Conservation (phyloP, 371 early-diverging fungal genomes). For the Zancudomyces culisetae region DNA sequence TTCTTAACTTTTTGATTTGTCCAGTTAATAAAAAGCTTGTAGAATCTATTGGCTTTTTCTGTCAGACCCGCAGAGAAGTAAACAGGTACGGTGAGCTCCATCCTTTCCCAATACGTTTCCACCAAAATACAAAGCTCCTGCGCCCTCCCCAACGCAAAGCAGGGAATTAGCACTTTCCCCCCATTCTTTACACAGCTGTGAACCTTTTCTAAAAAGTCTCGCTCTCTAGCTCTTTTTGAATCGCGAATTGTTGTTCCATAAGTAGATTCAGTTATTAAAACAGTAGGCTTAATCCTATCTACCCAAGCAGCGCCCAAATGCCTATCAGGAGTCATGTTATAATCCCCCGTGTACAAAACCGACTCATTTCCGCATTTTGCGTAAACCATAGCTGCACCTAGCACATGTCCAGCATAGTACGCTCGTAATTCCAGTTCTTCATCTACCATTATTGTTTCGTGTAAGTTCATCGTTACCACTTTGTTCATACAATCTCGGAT, state of each 20-base stretch:
- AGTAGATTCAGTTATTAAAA: constrained; percentile 89
- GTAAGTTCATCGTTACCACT: constrained; percentile 71
- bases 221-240: constrained; percentile 76
- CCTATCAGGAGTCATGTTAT: constrained; percentile 92
- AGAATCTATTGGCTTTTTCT: constrained; percentile 82
- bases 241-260: constrained; percentile 91
- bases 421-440: constrained; percentile 70
- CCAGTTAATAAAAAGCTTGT: constrained; percentile 86
- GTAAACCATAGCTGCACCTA: constrained; percentile 97
- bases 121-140: constrained; percentile 90
- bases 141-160: constrained; percentile 90
- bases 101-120: constrained; percentile 90
- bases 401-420: constrained; percentile 95
- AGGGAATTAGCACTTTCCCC: constrained; percentile 90
- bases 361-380: constrained; percentile 47
- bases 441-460: constrained; percentile 69
- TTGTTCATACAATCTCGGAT: constrained; percentile 79
- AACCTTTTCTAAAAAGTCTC: constrained; percentile 80
- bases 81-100: constrained; percentile 64
- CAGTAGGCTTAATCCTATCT: constrained; percentile 67
- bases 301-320: constrained; percentile 91
- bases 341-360: constrained; percentile 94
- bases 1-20: constrained; percentile 85
- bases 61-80: constrained; percentile 90
- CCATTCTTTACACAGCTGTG: constrained; percentile 67